A percentile compares a stretch with the other conserved stretches of the same genome.
These are phyloP conservation scores for Chaetoceros muelleri DNA, from an alignment of 108 stramenopile genomes.

Conservation along the genomic window DNA sequence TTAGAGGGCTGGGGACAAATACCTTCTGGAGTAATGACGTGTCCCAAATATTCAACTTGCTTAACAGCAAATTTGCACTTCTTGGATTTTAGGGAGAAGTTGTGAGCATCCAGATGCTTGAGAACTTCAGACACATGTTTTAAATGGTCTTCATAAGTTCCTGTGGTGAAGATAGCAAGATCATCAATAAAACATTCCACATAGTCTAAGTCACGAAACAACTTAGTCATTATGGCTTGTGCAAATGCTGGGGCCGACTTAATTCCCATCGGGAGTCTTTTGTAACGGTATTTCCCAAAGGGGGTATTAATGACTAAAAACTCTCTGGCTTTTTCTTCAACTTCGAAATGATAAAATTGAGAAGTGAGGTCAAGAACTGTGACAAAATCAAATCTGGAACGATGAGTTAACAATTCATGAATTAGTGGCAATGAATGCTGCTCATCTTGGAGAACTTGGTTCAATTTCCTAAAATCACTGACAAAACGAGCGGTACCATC, in stretches of 20 bases:
- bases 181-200: neutral
- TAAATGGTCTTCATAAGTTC: constrained; percentile 4
- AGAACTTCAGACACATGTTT: neutral
- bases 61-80: constrained; percentile 14
- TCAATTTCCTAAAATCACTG: no score
- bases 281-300: no score
- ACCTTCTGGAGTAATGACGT: no score
- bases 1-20: constrained; percentile 27
- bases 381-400: constrained; percentile 7
- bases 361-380: constrained; percentile 19
- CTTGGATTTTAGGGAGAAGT: no score
- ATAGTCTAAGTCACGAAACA: neutral
- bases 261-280: no score
- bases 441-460: neutral
- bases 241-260: no score
- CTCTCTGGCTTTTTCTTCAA: neutral
- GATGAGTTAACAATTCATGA: constrained; percentile 7
- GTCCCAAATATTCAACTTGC: no score
- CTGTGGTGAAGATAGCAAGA: no score
- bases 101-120: neutral
- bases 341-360: no score
- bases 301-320: neutral
- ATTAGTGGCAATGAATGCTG: constrained; percentile 12
- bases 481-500: constrained; percentile 9
- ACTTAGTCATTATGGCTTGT: no score